Percentiles rank a stretch among this genome's conserved stretches.
These are phyloP conservation scores for Effrenium voratum DNA, from an alignment of 73 alveolate genomes.

Conservation along the genomic window DNA sequence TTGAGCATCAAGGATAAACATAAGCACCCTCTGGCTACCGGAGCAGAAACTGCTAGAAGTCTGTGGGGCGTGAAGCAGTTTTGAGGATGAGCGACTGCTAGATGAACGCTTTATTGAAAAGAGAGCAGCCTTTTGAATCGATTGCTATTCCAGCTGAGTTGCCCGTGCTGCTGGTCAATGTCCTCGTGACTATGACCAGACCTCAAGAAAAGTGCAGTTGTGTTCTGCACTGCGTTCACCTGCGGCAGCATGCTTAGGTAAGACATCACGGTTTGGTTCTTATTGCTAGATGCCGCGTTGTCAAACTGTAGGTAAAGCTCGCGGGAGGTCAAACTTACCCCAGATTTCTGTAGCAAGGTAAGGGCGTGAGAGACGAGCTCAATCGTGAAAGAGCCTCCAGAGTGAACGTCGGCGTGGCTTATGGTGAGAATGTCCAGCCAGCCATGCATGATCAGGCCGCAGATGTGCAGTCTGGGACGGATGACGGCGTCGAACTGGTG, in stretches of 20 bases:
- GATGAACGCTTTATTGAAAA: too few species aligned
- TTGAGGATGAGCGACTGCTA: too few species aligned
- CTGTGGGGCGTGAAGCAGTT: too few species aligned
- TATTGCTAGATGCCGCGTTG: slow-evolving; percentile 19
- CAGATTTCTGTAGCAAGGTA: neutral
- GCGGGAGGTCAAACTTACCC: neutral
- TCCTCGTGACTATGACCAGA: slow-evolving; percentile 11
- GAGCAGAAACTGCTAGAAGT: too few species aligned
- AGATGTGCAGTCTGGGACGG: slow-evolving; percentile 7
- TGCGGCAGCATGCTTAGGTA: neutral
- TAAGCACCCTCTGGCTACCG: too few species aligned
- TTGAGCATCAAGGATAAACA: too few species aligned
- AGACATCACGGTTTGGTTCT: neutral
- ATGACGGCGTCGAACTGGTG: slow-evolving; percentile 6
- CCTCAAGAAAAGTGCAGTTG: neutral
- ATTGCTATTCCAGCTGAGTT: too few species aligned
- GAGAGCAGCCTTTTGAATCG: too few species aligned
- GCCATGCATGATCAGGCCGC: neutral
- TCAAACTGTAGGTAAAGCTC: slow-evolving; percentile 1
- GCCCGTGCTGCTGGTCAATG: neutral
- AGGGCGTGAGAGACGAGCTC: neutral
- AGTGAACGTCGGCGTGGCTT: slow-evolving; percentile 1
- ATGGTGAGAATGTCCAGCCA: neutral
- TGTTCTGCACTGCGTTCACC: neutral
- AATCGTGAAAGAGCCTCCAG: neutral